These are phyloP conservation scores for Recurvomyces mirabilis DNA, from an alignment of 495 filamentous ascomycete genomes.

Conservation along the genomic window DNA sequence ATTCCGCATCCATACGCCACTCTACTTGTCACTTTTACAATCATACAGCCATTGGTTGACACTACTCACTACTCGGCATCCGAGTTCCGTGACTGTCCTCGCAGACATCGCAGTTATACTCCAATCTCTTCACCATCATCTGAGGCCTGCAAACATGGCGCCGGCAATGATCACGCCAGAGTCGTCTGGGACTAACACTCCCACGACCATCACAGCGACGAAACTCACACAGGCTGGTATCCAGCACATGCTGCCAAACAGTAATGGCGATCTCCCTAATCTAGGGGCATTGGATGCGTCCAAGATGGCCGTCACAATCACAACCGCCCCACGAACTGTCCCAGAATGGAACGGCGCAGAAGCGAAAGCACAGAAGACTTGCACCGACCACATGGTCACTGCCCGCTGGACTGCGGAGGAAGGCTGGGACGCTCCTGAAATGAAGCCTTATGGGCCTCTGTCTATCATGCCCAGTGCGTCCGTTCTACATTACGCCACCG, in stretches of 20 bases:
- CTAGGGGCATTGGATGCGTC: slow-evolving; percentile 56
- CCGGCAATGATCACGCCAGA: slow-evolving; percentile 15
- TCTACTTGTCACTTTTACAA: too few species aligned
- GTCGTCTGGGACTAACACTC: slow-evolving; percentile 16
- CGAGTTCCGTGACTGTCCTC: too few species aligned
- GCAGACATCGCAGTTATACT: too few species aligned
- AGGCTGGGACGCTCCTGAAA: slow-evolving; percentile 69
- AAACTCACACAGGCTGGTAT: slow-evolving; percentile 28
- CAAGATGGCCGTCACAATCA: slow-evolving; percentile 55
- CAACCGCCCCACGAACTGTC: slow-evolving; percentile 54
- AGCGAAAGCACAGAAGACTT: slow-evolving; percentile 29
- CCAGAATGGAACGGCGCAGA: slow-evolving; percentile 46
- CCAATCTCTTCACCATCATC: too few species aligned
- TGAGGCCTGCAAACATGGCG: too few species aligned
- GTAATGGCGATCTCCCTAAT: slow-evolving; percentile 7
- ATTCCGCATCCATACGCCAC: too few species aligned
- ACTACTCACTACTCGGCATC: too few species aligned
- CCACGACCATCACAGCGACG: slow-evolving; percentile 16
- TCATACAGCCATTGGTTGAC: too few species aligned
- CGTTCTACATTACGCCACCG: slow-evolving; percentile 81
- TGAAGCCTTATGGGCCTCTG: slow-evolving; percentile 71
- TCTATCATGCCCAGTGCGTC: slow-evolving; percentile 73
- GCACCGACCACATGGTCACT: slow-evolving; percentile 87
- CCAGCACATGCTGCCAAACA: slow-evolving; percentile 15
- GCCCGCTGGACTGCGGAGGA: slow-evolving; percentile 51